These are phyloP conservation scores for Amphirosellinia nigrospora DNA, from an alignment of 495 filamentous ascomycete genomes.

Conservation along the genomic window DNA sequence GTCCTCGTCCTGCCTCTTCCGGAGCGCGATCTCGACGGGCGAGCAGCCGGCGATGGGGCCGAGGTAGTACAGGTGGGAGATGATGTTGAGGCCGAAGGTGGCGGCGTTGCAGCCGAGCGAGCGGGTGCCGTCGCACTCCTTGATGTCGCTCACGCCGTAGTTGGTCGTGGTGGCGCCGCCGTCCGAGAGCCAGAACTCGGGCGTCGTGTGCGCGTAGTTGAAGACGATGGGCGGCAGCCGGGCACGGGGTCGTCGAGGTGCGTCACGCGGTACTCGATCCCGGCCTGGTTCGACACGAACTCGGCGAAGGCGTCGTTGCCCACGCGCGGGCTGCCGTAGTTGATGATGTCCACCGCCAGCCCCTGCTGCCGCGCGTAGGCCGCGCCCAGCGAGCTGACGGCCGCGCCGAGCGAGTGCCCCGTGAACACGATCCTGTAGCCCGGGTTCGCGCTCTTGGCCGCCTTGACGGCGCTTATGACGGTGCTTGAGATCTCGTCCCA, in stretches of 20 bases:
- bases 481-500: constrained; percentile 42
- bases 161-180: constrained; percentile 29
- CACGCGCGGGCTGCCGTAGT: constrained; percentile 71
- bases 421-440: constrained; percentile 62
- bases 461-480: constrained; percentile 33
- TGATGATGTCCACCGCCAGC: constrained; percentile 55
- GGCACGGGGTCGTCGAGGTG: constrained; percentile 72
- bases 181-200: constrained; percentile 66
- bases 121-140: constrained; percentile 45
- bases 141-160: constrained; percentile 40
- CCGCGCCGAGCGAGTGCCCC: constrained; percentile 74
- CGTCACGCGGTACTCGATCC: constrained; percentile 67
- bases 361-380: constrained; percentile 62
- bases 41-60: constrained; percentile 41
- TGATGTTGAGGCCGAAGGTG: constrained; percentile 38
- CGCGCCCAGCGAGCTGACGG: constrained; percentile 66
- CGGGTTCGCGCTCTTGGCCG: constrained; percentile 47
- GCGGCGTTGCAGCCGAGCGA: constrained; percentile 50
- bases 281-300: constrained; percentile 58
- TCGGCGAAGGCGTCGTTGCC: constrained; percentile 63
- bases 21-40: constrained; percentile 29
- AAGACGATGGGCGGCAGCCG: constrained; percentile 61
- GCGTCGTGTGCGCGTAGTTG: constrained; percentile 66
- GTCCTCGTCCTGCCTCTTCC: constrained; percentile 30
- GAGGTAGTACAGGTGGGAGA: constrained; percentile 48